Evolutionary conservation across 2,329 filamentous ascomycete species (phyloP).

Genomic region (Botrytis pseudocinerea): DNA sequence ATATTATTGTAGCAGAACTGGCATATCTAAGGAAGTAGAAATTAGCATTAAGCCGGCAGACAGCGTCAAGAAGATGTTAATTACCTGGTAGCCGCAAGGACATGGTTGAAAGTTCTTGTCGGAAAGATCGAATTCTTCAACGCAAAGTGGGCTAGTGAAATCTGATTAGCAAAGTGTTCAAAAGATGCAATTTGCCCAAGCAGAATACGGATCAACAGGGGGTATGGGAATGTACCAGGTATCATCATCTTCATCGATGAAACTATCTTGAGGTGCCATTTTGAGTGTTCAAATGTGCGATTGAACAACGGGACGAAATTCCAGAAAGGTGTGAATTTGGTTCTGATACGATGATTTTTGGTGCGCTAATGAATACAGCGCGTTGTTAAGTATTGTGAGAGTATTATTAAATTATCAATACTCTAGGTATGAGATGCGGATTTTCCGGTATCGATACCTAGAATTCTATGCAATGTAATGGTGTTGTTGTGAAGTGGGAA

Average conservation of each 20-base stretch:
- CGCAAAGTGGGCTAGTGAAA: slow-evolving; percentile 79
- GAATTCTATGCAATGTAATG: slow-evolving; percentile 19
- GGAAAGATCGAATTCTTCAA: slow-evolving; percentile 97
- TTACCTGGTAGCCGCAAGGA: slow-evolving; percentile 96
- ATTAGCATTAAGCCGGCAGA: slow-evolving; percentile 22
- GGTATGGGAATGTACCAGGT: slow-evolving; percentile 56
- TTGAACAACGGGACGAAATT: slow-evolving; percentile 1
- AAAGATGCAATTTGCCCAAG: neutral
- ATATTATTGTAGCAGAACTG: slow-evolving; percentile 99
- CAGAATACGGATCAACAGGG: neutral
- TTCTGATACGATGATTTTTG: slow-evolving; percentile 11
- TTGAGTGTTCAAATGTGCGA: slow-evolving; percentile 32
- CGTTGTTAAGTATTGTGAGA: slow-evolving; percentile 4
- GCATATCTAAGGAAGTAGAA: slow-evolving; percentile 67
- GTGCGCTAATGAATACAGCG: slow-evolving; percentile 19
- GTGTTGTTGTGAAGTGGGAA: slow-evolving; percentile 14
- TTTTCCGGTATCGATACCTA: slow-evolving; percentile 10
- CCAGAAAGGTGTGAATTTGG: slow-evolving; percentile 10
- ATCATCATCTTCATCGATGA: slow-evolving; percentile 72
- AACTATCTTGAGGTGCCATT: slow-evolving; percentile 68
- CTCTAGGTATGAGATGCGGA: neutral
- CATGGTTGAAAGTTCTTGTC: slow-evolving; percentile 97
- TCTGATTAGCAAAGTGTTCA: slow-evolving; percentile 34
- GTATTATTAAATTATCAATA: slow-evolving; percentile 16
- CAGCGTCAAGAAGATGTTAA: slow-evolving; percentile 31